Conservation (phyloP, 1,284 basidiomycete genomes). For the Apiotrichum veenhuisii region DNA sequence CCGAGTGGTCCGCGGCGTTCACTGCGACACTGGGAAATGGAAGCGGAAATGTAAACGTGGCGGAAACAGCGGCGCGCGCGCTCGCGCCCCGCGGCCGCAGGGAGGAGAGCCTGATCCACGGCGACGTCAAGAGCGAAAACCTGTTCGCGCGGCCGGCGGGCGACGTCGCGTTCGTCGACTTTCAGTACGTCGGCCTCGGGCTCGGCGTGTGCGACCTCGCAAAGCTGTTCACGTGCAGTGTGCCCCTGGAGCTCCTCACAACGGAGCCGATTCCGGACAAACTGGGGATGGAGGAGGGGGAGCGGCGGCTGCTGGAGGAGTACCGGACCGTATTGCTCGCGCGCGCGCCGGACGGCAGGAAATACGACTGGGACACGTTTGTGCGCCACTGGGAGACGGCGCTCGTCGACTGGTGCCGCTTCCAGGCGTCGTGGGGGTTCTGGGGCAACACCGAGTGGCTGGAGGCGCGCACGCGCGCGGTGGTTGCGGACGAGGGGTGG, state of each 20-base stretch:
- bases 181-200: conserved; percentile 21
- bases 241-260: conserved; percentile 11
- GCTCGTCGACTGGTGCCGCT: conserved; percentile 23
- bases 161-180: conserved; percentile 19
- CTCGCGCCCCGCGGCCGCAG: conserved; percentile 9
- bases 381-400: conserved; percentile 23
- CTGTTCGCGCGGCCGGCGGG: conserved; percentile 8
- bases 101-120: conserved; percentile 13
- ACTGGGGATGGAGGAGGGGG: conserved; percentile 9
- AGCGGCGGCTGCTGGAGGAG: conserved; percentile 6
- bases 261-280: not conserved
- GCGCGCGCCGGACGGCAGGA: not conserved
- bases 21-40: not conserved
- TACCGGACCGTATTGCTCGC: conserved; percentile 7
- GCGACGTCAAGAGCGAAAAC: conserved; percentile 23
- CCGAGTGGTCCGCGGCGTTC: conserved; percentile 13
- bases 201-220: conserved; percentile 21
- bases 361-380: conserved; percentile 12
- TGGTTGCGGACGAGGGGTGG: conserved; percentile 16
- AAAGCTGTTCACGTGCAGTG: conserved; percentile 20
- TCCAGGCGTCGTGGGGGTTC: conserved; percentile 21
- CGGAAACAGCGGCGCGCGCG: conserved; percentile 3
- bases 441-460: conserved; percentile 22
- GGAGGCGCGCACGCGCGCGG: conserved; percentile 11
- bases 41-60: not conserved